These are phyloP conservation scores for Dendrobium nobile DNA, from an alignment of 106 monocot genomes.

Conservation along the genomic window DNA sequence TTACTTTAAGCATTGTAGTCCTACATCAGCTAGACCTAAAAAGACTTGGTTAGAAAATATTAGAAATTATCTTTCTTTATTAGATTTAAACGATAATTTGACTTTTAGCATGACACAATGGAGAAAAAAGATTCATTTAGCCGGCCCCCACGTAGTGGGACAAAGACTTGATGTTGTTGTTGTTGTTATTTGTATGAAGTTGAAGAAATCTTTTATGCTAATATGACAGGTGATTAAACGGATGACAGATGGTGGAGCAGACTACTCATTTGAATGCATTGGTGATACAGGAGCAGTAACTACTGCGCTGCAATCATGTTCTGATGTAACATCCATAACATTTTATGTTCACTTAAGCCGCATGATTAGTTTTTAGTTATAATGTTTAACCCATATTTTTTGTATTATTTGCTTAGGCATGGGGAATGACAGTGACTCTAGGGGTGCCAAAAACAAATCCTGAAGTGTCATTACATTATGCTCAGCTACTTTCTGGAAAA, in stretches of 20 bases:
- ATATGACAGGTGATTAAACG: constrained; percentile 52
- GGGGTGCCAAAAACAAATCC: constrained; percentile 84
- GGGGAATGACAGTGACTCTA: constrained; percentile 83
- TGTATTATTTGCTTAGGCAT: constrained; percentile 41
- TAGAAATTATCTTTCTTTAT: no score
- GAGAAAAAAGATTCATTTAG: no score
- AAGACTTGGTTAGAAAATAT: no score
- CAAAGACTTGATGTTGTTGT: no score
- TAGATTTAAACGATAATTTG: no score
- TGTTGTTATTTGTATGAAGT: not conserved
- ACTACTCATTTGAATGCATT: constrained; percentile 88
- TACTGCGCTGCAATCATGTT: constrained; percentile 78
- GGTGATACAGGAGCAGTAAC: constrained; percentile 73
- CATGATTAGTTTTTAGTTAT: not conserved
- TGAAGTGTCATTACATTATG: constrained; percentile 70
- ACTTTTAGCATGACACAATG: no score
- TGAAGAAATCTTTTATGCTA: not conserved
- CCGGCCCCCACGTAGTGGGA: no score
- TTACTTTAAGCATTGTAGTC: no score
- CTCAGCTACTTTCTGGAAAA: constrained; percentile 70
- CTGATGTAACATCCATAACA: constrained; percentile 51
- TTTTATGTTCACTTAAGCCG: not conserved
- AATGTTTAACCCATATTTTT: not conserved
- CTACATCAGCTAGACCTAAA: no score
- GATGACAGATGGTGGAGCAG: constrained; percentile 82